Percentiles rank a stretch among this genome's conserved stretches.
Conservation (phyloP, 257 asterid species). For the Penstemon newberryi region DNA sequence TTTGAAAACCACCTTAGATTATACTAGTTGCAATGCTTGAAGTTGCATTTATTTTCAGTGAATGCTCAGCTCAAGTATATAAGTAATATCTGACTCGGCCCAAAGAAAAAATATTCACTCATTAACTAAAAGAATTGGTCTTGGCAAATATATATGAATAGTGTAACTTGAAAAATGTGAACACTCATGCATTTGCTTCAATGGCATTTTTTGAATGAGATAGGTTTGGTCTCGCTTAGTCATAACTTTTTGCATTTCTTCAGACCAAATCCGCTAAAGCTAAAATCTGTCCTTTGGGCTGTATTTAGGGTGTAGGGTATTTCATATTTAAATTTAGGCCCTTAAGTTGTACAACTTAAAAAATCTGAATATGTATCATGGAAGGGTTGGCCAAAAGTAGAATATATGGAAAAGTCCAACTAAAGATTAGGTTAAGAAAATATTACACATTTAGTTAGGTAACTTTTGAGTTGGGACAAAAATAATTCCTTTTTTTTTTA, state of each 20-base stretch:
- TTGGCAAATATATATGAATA: slow-evolving; percentile 4
- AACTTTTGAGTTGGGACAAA: too few species aligned
- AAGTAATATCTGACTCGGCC: slow-evolving; percentile 59
- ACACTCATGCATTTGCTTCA: neutral
- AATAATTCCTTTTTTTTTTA: too few species aligned
- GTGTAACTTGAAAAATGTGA: slow-evolving; percentile 1
- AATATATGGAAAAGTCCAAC: neutral
- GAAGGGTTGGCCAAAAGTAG: neutral
- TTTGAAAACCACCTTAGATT: slow-evolving; percentile 38
- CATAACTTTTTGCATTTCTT: neutral
- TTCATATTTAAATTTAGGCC: too few species aligned
- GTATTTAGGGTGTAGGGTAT: too few species aligned
- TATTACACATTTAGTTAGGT: too few species aligned
- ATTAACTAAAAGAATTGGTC: slow-evolving; percentile 22
- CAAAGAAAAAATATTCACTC: slow-evolving; percentile 20
- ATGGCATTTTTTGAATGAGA: neutral
- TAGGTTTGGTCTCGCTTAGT: neutral
- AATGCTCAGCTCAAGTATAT: slow-evolving; percentile 86
- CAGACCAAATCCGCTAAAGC: neutral
- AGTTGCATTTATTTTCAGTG: slow-evolving; percentile 86
- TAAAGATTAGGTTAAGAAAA: neutral
- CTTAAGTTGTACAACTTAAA: too few species aligned
- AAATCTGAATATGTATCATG: slow-evolving; percentile 5
- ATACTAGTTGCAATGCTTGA: slow-evolving; percentile 82
- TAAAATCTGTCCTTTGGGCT: too few species aligned